Evolutionary conservation across 1,139 yeast species (phyloP).

Genomic region (Yamadazyma blattariae): DNA sequence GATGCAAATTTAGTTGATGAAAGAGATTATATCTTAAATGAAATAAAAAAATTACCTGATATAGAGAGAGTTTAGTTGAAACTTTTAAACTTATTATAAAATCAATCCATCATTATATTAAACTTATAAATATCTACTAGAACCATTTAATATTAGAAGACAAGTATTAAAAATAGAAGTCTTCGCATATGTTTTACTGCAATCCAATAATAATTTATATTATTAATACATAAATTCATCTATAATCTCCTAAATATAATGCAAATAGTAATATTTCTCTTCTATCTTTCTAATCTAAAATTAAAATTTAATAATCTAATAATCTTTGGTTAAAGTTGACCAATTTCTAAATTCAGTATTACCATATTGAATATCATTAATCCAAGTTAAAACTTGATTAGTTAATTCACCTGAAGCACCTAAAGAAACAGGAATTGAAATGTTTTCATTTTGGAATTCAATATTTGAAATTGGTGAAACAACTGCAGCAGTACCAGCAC

Average conservation of each 20-base stretch:
- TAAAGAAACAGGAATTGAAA: conserved; percentile 65
- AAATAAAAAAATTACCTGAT: conserved; percentile 67
- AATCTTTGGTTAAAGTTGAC: conserved; percentile 47
- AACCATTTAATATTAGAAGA: conserved; percentile 80
- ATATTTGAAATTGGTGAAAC: conserved; percentile 90
- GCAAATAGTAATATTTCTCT: too few relatives aligned
- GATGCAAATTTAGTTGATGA: conserved; percentile 76
- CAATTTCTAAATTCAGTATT: conserved; percentile 61
- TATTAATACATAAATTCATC: too few relatives aligned
- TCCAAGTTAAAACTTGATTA: conserved; percentile 75
- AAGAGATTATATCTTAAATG: conserved; percentile 72
- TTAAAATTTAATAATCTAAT: conserved; percentile 1
- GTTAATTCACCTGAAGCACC: conserved; percentile 88
- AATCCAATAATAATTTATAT: too few relatives aligned
- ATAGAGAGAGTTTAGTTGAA: conserved; percentile 17
- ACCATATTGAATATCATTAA: conserved; percentile 87
- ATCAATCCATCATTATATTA: conserved; percentile 63
- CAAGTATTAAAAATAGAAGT: conserved; percentile 74
- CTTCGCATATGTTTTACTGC: too few relatives aligned
- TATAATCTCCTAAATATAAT: too few relatives aligned
- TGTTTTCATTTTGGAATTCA: conserved; percentile 72
- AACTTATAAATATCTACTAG: conserved; percentile 83
- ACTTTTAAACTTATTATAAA: conserved; percentile 29
- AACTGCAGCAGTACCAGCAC: conserved; percentile 96
- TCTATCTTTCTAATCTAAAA: too few relatives aligned